Evolutionary conservation across 2,329 filamentous ascomycete genomes (phyloP).

Genomic region (Aspergillus luchuensis): DNA sequence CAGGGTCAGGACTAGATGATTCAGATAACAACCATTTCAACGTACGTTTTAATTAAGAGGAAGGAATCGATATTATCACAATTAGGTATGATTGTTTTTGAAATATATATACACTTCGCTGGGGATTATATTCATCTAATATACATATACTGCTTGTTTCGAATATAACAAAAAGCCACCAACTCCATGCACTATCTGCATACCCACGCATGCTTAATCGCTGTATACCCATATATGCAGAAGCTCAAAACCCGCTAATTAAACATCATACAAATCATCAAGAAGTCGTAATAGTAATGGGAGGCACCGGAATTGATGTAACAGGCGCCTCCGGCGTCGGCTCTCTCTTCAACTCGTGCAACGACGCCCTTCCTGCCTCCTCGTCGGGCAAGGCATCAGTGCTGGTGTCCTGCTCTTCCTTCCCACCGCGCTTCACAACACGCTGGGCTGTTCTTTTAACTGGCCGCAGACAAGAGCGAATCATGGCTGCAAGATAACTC

Average conservation of each 20-base stretch:
- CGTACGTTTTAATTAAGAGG: too few relatives aligned
- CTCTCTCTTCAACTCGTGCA: constrained; percentile 11
- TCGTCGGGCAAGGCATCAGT: constrained; percentile 18
- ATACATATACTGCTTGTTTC: neutral
- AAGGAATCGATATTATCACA: too few relatives aligned
- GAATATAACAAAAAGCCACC: neutral
- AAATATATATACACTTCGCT: too few relatives aligned
- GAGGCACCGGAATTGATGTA: constrained; percentile 35
- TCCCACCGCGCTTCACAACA: constrained; percentile 4
- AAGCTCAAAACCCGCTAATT: neutral
- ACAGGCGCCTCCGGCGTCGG: constrained; percentile 23
- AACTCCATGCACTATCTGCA: neutral
- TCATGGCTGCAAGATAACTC: constrained; percentile 29
- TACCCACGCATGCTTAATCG: constrained; percentile 1
- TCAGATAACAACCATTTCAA: too few relatives aligned
- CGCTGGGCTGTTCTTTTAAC: constrained; percentile 27
- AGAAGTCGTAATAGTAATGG: constrained; percentile 44
- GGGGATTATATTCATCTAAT: neutral
- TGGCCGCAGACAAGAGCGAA: constrained; percentile 26
- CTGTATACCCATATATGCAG: constrained; percentile 1
- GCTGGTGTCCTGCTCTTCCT: neutral
- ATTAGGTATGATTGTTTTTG: too few relatives aligned
- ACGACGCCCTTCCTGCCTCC: constrained; percentile 17
- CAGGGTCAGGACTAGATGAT: too few relatives aligned
- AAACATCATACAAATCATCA: constrained; percentile 13